Base-by-base conservation (phyloP, 768 basidiomycete genomes). In the Leccinum uliginosum region DNA sequence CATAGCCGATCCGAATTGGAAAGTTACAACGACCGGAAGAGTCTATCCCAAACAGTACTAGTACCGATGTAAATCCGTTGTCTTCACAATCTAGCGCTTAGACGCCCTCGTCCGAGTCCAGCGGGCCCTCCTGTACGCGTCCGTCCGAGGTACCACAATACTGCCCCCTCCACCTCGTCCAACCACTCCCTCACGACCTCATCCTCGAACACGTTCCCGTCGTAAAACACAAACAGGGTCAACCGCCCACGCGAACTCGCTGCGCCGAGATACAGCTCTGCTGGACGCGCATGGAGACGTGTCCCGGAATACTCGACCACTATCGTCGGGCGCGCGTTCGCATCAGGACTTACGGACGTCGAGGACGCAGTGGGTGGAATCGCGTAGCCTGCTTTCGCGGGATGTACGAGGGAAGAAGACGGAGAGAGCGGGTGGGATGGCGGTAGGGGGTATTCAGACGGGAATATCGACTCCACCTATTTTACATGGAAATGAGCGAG, bases 181-280 rank as follows among this genome's bases (percentile, higher is more conserved):
- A 84, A 55, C 78, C 80, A 83, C 64, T 81, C 82, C 8, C 53
- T 61, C 6, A 81, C 72, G 9, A 76, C 58, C 1, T 54, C 68
- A 5, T 72, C 68, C 2, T 77, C 72, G 47, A 75, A 83, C 4
- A 79, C 77, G 59, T 83, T 80, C 6, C 63, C 67, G 49, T 84
- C 83, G 61, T 71, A 78, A 59, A 53, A 74, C 4, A 73, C 45
- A 14, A 62, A 54, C 46, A 82, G 47, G 2, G 55, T 55, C 35
- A 84, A 55, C 34, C 68, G 65, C 30, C 73, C 64, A 2, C 59
- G 62, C 4, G 61, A 64, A 2, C 71, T 78, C 3, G 67, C 51
- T 15, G 80, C 76, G 2, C 78, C 76, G 0, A 83, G 71, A 59
- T 81, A 70, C 15, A 69, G 57, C 60, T 83, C 78, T 3, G 63